Conservation (phyloP, 495 filamentous ascomycete species). For the Endocarpon pusillum region DNA sequence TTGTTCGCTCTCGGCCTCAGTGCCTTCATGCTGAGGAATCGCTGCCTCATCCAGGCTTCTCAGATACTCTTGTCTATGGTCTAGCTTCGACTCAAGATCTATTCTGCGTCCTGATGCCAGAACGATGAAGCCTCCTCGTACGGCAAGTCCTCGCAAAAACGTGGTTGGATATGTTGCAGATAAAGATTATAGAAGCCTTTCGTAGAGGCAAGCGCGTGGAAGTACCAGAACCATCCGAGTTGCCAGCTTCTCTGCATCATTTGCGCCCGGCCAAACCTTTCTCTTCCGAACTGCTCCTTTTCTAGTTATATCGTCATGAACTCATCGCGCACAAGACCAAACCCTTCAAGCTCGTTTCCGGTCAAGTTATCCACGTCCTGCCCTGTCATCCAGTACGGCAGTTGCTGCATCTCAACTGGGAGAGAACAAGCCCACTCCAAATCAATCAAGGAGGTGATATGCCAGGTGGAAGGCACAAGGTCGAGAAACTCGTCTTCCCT, state of each 20-base stretch:
- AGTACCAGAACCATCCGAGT: slow-evolving; percentile 14
- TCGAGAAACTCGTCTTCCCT: background rate
- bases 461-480: slow-evolving; percentile 3
- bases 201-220: slow-evolving; percentile 12
- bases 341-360: slow-evolving; percentile 3
- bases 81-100: background rate
- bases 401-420: slow-evolving; percentile 11
- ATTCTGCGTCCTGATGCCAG: background rate
- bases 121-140: background rate
- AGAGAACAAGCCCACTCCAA: slow-evolving; percentile 15
- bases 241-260: slow-evolving; percentile 11
- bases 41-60: no score
- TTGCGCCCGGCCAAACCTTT: background rate
- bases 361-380: slow-evolving; percentile 9
- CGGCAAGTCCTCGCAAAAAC: slow-evolving; percentile 1
- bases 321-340: slow-evolving; percentile 4
- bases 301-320: slow-evolving; percentile 10
- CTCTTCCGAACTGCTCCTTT: slow-evolving; percentile 3
- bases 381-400: slow-evolving; percentile 19
- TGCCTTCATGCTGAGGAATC: no score
- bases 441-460: slow-evolving; percentile 11
- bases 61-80: background rate
- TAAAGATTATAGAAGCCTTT: slow-evolving; percentile 11
- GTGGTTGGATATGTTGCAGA: slow-evolving; percentile 8
- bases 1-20: no score